Evolutionary conservation across 1,139 yeast species (phyloP), one percentile per base, ranked within the genome.

Genomic region (Tardiomyces depauwii): DNA sequence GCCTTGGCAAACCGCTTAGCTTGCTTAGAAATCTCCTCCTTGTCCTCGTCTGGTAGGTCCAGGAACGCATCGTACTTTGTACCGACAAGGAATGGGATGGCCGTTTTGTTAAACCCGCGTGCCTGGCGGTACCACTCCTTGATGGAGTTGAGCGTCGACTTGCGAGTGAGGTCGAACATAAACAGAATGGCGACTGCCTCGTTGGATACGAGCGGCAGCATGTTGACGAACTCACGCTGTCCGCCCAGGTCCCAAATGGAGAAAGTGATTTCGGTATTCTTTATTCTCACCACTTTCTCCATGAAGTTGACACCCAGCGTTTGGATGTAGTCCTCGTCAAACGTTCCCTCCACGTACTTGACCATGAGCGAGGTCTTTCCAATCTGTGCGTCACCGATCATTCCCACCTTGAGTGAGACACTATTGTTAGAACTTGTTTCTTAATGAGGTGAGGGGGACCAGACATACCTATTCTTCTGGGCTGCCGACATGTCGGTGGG

Each of bases 231-330:
- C 63, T 93, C 98, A 49, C 88, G 77, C 57, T 89, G 96, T 0
- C 99, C 99, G 27, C 99, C 99, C 18, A 91, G 70, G 65, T 91
- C 99, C 95, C 96, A 91, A 39, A 91, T 82, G 28, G 94, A 82
- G 60, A 91, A 91, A 32, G 94, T 82, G 51, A 91, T 87, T 56
- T 87, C 88, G 11, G 96, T 89, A 51, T 87, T 83, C 49, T 91
- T 79, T 53, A 91, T 81, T 53, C 82, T 83, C 40, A 91, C 85
- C 54, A 84, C 82, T 57, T 89, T 82, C 61, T 93, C 96, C 86
- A 93, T 82, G 65, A 87, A 91, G 60, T 91, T 91, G 49, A 93
- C 97, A 5, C 99, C 98, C 44, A 87, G 58, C 0, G 97, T 91
- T 65, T 88, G 96, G 46, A 89, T 87, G 58, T 91, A 91, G 54